Percentiles rank a stretch among this genome's conserved stretches.
These are phyloP conservation scores for Malbranchea cinnamomea DNA, from an alignment of 2,329 filamentous ascomycete species.

Conservation along the genomic window DNA sequence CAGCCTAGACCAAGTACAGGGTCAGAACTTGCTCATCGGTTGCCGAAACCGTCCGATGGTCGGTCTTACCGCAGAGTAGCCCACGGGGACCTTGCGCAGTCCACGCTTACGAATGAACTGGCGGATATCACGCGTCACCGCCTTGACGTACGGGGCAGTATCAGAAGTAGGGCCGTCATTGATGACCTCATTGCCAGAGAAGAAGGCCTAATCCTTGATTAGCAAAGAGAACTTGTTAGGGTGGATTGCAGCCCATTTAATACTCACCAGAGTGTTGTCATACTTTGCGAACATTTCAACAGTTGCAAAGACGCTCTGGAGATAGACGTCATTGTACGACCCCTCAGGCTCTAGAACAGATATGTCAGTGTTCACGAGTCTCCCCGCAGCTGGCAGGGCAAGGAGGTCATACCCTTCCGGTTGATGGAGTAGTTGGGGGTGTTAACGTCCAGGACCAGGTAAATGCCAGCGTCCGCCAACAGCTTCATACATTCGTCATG, in stretches of 20 bases:
- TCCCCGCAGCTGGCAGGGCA: not conserved
- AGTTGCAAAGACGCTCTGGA: constrained; percentile 76
- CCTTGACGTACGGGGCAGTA: constrained; percentile 61
- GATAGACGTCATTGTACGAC: constrained; percentile 78
- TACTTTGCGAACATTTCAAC: constrained; percentile 73
- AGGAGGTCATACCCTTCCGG: constrained; percentile 32
- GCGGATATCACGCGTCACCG: constrained; percentile 61
- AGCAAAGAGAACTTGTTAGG: constrained; percentile 1
- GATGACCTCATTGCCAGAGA: constrained; percentile 70
- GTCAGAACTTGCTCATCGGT: not conserved
- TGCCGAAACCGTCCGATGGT: not conserved
- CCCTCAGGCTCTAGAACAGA: constrained; percentile 38
- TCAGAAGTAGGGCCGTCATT: constrained; percentile 52
- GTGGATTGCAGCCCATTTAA: not conserved
- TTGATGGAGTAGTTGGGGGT: constrained; percentile 82
- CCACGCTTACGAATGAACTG: constrained; percentile 49
- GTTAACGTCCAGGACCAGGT: constrained; percentile 84
- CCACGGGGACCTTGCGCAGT: constrained; percentile 55
- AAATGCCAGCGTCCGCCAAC: constrained; percentile 73
- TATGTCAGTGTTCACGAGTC: constrained; percentile 2
- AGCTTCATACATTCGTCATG: constrained; percentile 77
- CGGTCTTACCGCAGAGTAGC: constrained; percentile 42
- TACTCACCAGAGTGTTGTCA: constrained; percentile 52
- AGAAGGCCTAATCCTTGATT: constrained; percentile 43
- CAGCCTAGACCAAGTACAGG: constrained; percentile 35